Evolutionary conservation across 2,329 filamentous ascomycete genomes (phyloP).

Genomic region (Nemania diffusa): DNA sequence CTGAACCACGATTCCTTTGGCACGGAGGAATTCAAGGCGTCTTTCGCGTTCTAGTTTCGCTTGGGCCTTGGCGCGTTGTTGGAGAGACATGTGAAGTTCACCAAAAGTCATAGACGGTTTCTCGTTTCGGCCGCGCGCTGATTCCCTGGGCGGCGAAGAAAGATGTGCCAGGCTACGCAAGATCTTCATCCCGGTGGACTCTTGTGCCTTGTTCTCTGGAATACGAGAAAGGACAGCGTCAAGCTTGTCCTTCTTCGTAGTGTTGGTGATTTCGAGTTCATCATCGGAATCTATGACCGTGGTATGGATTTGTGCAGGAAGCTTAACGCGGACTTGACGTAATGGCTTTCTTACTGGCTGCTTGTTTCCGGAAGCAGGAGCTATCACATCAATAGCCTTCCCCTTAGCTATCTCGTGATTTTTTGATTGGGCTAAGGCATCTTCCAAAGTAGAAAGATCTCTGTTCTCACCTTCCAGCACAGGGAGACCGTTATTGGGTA

Average conservation of each 20-base stretch:
- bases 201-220: slow-evolving; percentile 70
- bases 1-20: slow-evolving; percentile 82
- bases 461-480: slow-evolving; percentile 45
- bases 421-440: slow-evolving; percentile 48
- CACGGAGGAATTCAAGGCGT: slow-evolving; percentile 78
- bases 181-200: slow-evolving; percentile 71
- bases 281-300: slow-evolving; percentile 63
- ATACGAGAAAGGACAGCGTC: slow-evolving; percentile 76
- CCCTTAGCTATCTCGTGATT: slow-evolving; percentile 69
- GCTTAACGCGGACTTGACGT: slow-evolving; percentile 62
- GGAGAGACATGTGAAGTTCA: slow-evolving; percentile 75
- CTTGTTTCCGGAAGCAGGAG: slow-evolving; percentile 46
- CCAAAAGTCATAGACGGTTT: slow-evolving; percentile 71
- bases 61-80: slow-evolving; percentile 80
- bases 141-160: slow-evolving; percentile 67
- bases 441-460: slow-evolving; percentile 54
- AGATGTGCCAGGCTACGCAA: slow-evolving; percentile 81
- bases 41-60: slow-evolving; percentile 80
- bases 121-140: slow-evolving; percentile 55
- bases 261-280: slow-evolving; percentile 70
- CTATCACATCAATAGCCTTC: slow-evolving; percentile 56
- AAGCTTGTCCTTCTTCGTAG: slow-evolving; percentile 61
- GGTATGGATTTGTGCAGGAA: slow-evolving; percentile 55
- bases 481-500: slow-evolving; percentile 24
- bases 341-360: slow-evolving; percentile 48